Percentiles rank a stretch among this genome's conserved stretches.
Conservation (phyloP, 352 stramenopile genomes). For the Thraustochytrium sp. region DNA sequence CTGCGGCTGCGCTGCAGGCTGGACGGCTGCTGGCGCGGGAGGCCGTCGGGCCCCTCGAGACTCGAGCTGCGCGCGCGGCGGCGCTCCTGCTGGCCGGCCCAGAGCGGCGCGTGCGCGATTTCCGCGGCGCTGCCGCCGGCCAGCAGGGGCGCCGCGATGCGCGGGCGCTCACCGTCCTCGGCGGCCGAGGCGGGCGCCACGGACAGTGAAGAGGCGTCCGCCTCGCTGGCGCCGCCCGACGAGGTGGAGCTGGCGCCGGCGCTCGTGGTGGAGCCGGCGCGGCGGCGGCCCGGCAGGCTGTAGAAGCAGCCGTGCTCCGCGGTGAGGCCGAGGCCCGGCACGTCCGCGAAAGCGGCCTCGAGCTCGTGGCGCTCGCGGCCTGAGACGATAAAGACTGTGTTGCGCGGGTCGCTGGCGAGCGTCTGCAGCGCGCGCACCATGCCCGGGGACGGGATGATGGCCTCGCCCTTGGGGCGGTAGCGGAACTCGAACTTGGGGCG, state of each 20-base stretch:
- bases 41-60: no score
- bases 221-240: no score
- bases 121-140: neutral
- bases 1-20: conserved; percentile 51
- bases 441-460: conserved; percentile 55
- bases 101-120: neutral
- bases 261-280: conserved; percentile 49
- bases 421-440: conserved; percentile 78
- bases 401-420: conserved; percentile 87
- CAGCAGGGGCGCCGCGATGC: neutral
- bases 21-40: conserved; percentile 42
- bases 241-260: neutral
- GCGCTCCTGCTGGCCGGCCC: neutral
- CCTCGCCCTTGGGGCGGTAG: conserved; percentile 22
- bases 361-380: conserved; percentile 89
- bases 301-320: conserved; percentile 98
- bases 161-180: no score
- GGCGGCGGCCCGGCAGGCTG: conserved; percentile 64
- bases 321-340: conserved; percentile 87
- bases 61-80: neutral
- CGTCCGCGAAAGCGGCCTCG: conserved; percentile 83
- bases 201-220: no score
- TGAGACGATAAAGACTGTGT: conserved; percentile 97
- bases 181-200: no score
- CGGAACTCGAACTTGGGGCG: neutral